Evolutionary conservation across 176 grass and related monocot genomes (phyloP).

Genomic region (Ensete ventricosum): DNA sequence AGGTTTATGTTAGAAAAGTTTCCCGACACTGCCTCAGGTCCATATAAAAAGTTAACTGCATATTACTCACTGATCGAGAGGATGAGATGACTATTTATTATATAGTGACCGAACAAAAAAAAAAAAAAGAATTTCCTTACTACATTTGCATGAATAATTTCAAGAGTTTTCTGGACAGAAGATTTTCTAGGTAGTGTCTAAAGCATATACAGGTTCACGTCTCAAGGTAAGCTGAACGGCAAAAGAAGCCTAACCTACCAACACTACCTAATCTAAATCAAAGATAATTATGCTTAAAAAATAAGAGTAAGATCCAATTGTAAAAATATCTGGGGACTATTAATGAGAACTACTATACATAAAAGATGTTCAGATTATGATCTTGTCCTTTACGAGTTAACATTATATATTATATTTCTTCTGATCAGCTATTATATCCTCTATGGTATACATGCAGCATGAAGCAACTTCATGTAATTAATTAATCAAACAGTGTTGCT

Average conservation of each 20-base stretch:
- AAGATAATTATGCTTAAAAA: neutral
- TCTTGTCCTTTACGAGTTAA: too few relatives aligned
- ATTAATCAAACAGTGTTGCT: too few relatives aligned
- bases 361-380: neutral
- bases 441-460: too few relatives aligned
- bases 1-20: neutral
- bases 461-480: too few relatives aligned
- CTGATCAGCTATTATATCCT: too few relatives aligned
- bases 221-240: neutral
- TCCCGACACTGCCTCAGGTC: neutral
- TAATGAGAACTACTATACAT: neutral
- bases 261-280: too few relatives aligned
- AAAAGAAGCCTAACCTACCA: neutral
- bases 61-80: neutral
- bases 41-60: neutral
- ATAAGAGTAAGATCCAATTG: neutral
- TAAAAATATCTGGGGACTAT: neutral
- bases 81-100: too few relatives aligned
- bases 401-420: too few relatives aligned
- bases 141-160: neutral
- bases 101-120: too few relatives aligned
- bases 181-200: neutral
- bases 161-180: neutral
- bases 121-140: neutral
- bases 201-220: neutral